phyloP scores from a whole-genome alignment of 352 stramenopile genomes.

The Pythium utonaiense region DNA sequence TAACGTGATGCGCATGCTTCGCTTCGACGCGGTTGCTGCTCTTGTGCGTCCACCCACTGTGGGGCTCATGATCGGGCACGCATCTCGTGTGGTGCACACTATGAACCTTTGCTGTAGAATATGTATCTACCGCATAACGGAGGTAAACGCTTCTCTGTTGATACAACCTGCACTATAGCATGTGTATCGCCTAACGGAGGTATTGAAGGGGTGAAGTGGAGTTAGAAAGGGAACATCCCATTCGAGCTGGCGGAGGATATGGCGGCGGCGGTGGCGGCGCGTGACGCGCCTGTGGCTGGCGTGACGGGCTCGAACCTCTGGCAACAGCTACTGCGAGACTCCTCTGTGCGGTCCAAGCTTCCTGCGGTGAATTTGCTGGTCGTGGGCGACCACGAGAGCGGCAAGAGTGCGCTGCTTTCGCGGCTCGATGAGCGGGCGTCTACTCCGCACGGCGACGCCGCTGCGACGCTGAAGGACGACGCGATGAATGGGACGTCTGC shows the following conservation, averaged over 20 bases:
- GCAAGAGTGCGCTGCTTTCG: conserved; percentile 64
- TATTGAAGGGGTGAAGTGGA: conserved; percentile 8
- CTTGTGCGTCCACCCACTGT: conserved; percentile 13
- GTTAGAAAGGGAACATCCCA: neutral
- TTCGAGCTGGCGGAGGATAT: neutral
- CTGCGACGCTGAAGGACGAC: neutral
- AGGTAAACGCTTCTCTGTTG: neutral
- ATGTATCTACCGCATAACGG: neutral
- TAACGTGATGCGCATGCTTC: conserved; percentile 20
- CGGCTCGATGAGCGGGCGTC: conserved; percentile 44
- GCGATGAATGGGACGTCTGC: conserved; percentile 17
- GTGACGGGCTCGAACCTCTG: conserved; percentile 47
- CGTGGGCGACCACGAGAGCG: conserved; percentile 67
- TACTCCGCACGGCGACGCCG: neutral
- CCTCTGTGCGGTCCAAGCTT: conserved; percentile 71
- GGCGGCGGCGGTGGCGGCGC: conserved; percentile 7
- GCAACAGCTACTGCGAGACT: conserved; percentile 83
- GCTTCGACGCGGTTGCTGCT: neutral
- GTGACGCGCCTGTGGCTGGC: neutral
- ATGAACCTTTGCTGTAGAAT: neutral
- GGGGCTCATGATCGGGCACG: neutral
- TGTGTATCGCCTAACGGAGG: neutral
- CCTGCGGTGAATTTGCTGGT: conserved; percentile 63
- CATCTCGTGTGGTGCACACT: conserved; percentile 2
- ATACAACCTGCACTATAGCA: neutral